Percentiles rank a stretch among this genome's conserved stretches.
phyloP scores from a whole-genome alignment of 164 flowering plant genomes.

The Vitis cinerea region DNA sequence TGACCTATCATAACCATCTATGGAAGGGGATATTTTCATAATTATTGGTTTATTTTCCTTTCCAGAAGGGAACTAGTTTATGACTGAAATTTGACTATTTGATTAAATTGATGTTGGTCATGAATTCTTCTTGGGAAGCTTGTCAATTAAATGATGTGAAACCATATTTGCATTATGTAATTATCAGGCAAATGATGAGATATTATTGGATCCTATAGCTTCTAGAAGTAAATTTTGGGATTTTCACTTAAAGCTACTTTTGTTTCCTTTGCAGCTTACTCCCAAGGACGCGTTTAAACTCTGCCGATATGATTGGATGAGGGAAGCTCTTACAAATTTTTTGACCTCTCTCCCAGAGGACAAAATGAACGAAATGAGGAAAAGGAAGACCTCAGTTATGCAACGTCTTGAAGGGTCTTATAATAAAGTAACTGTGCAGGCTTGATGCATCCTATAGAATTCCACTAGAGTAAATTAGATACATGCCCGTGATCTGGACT shows the following conservation, averaged over 20 bases:
- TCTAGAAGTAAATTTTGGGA: not conserved
- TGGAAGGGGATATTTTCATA: not conserved
- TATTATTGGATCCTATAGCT: not conserved
- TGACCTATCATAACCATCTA: too few relatives aligned
- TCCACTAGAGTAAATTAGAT: too few relatives aligned
- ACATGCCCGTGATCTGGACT: too few relatives aligned
- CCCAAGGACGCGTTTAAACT: conserved; percentile 13
- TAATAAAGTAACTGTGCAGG: not conserved
- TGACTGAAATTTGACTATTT: not conserved
- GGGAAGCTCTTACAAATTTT: conserved; percentile 12
- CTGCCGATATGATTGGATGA: conserved; percentile 26
- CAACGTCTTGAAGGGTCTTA: not conserved
- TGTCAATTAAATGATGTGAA: not conserved
- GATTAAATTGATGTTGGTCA: not conserved
- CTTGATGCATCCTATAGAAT: not conserved
- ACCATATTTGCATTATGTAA: not conserved
- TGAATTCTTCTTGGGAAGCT: not conserved
- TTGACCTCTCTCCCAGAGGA: not conserved
- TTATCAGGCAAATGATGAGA: not conserved
- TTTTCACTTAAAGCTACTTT: not conserved
- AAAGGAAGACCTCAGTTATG: conserved; percentile 5
- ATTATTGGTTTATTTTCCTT: not conserved
- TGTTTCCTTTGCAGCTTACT: conserved; percentile 3
- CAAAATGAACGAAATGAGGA: not conserved
- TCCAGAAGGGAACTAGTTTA: not conserved